Evolutionary conservation across 129 eudicot genomes (phyloP), one percentile per base, ranked within the genome.

Genomic region (Apium graveolens): DNA sequence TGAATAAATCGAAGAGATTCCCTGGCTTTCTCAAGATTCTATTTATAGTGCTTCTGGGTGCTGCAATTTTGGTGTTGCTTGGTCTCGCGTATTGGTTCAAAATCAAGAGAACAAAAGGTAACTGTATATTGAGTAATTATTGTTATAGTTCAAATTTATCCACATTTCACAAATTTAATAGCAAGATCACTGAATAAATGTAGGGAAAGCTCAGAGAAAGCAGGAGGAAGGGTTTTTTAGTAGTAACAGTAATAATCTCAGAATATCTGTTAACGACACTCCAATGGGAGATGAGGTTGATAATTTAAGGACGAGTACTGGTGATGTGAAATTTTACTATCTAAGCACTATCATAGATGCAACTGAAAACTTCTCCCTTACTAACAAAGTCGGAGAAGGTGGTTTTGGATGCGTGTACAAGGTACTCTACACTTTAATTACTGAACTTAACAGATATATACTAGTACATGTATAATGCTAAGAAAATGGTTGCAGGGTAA

Each of bases 221-320:
- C 57, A 37, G 29, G 65, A 75, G 68, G 57, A 18, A 5, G 29
- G n/a, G 5, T 35, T 75, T n/a, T 75, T 75, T 51, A 49, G 21
- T 49, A 32, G 13, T 75, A 75, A 49, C 20, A 75, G 31, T 41
- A 32, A 13, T 68, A 21, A 73, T 65, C 24, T 42, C 53, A 20
- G 13, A 26, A 76, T 60, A 48, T 79, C 91, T 20, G 27, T 21
- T 18, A 80, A 76, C 43, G 86, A 74, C 14, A 62, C 82, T 27
- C 63, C 77, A 44, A 75, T 29, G 11, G 69, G 78, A 49, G 68
- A 49, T 26, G 68, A 51, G 78, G 38, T 18, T 17, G 39, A 75
- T 32, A 62, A 49, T 32, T 18, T 5, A 29, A 45, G 68, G 21
- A 48, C 78, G 34, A 34, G 5, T 49, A 12, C 78, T 6, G 41